Base-by-base conservation (phyloP, 352 stramenopile species). In the Globisporangium paddicum region DNA sequence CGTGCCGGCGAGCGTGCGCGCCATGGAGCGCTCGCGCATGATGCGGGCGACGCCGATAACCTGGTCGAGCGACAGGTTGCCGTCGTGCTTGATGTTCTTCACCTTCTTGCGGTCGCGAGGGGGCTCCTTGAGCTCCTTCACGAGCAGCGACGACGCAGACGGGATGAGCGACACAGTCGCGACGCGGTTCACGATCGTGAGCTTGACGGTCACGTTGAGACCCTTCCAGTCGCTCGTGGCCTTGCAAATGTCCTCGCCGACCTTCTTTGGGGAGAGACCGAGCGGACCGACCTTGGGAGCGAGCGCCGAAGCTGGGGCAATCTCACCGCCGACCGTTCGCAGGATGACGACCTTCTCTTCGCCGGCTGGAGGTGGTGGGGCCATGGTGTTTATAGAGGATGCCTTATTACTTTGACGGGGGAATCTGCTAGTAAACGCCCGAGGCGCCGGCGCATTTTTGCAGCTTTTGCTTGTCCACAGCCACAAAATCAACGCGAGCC, bases 161-260 rank as follows among this genome's bases (percentile, higher is more conserved):
- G 98, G 98, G 69, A 99, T 97, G 67, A 99, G 90, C 64, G 88
- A 95, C 52, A 99, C 96, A 21, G 96, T 98, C 47, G 90, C 90
- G 64, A 98, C 89, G 85, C 98, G 95, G 89, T 99, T 99, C 62
- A 99, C 82, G 71, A 99, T 98, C 51, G 96, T 99, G 56, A 99
- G 91, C 95, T 99, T 99, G 62, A 99, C 92, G 58, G 96, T 99
- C 59, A 99, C 97, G 69, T 98, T 99, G 49, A 99, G 84, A 70
- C 98, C 98, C 83, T 99, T 99, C 98, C 98, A 99, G 85, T 99
- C 98, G 73, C 89, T 68, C 60, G 98, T 99, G 65, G 96, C 97
- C 88, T 99, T 99, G 87, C 98, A 97, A 74, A 99, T 99, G 86
- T 99, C 98, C 78, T 99, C 98, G 71, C 98, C 98, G 64, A 99